Evolutionary conservation across 2,329 filamentous ascomycete species (phyloP), one percentile per base, ranked within the genome.

Genomic region (Colletotrichum sp.): DNA sequence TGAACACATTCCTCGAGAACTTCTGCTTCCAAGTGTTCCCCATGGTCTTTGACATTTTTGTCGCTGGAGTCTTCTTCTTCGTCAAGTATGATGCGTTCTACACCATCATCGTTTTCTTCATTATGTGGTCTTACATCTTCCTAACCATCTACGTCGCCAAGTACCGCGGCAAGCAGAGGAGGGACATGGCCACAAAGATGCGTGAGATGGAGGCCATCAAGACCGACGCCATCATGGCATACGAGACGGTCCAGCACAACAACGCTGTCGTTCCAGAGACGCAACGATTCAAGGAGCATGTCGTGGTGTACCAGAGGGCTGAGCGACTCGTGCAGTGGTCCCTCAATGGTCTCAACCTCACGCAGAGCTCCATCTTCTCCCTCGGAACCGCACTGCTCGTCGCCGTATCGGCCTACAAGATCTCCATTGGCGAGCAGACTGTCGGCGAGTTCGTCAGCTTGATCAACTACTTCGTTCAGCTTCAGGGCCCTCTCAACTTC

Each of bases 351-450:
- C 88, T 93, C 82, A 93, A 93, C 79, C 88, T 92, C 13, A 89
- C 89, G 0, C 91, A 93, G 78, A 92, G 91, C 81, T 88, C 91
- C 68, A 88, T 93, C n/a, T 93, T 93, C 79, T 91, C 91, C 79
- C 78, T 91, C 5, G 91, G 91, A 12, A 87, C 92, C 6, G 88
- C 91, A 19, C 82, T 92, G n/a, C 89, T 91, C 2, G 91, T 91
- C 76, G 90, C 89, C 76, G 89, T 93, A 34, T 91, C 90, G 5
- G 91, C 91, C 2, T 92, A 91, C 80, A 91, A 93, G 80, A 91
- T 93, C 61, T 90, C 90, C 1, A 87, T 86, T 8, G 88, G 88
- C 12, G 82, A 89, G 75, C 87, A 89, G 73, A 85, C 84, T 5
- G 90, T 92, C 19, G 88, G 90, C 73, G 87, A 89, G 66, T 93